These are phyloP conservation scores for Penicillium cinerascens DNA, from an alignment of 495 filamentous ascomycete genomes.

Conservation along the genomic window DNA sequence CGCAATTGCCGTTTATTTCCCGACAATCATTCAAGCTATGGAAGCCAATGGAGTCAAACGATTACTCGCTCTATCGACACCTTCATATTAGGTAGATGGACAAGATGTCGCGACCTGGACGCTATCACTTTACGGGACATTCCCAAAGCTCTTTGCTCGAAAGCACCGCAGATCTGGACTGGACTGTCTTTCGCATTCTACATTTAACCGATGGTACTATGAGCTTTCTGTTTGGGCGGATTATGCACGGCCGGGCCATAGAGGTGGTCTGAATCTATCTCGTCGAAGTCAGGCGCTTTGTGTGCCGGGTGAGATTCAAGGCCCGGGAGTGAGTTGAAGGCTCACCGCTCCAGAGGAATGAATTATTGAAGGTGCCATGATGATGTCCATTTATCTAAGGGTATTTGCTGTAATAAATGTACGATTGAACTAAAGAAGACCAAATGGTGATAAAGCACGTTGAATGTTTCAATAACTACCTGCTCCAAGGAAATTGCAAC, in stretches of 20 bases:
- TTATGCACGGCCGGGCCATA: background rate
- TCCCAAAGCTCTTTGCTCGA: background rate
- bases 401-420: background rate
- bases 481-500: conserved; percentile 8
- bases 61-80: background rate
- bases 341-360: background rate
- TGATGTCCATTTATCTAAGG: background rate
- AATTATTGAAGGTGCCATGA: background rate
- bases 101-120: background rate
- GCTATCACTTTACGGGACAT: background rate
- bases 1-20: background rate
- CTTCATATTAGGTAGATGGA: background rate
- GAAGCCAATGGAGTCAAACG: background rate
- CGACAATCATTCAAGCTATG: background rate
- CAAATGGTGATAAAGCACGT: background rate
- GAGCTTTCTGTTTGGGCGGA: background rate
- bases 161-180: background rate
- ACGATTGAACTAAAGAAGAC: background rate
- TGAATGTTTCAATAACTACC: conserved; percentile 13
- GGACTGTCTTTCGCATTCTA: background rate
- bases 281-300: background rate
- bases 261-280: background rate
- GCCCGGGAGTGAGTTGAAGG: background rate
- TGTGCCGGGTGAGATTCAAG: background rate
- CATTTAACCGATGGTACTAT: background rate